A percentile compares a stretch with the other conserved stretches of the same genome.
phyloP scores from a whole-genome alignment of 345 rosid species.

The Laguncularia racemosa region DNA sequence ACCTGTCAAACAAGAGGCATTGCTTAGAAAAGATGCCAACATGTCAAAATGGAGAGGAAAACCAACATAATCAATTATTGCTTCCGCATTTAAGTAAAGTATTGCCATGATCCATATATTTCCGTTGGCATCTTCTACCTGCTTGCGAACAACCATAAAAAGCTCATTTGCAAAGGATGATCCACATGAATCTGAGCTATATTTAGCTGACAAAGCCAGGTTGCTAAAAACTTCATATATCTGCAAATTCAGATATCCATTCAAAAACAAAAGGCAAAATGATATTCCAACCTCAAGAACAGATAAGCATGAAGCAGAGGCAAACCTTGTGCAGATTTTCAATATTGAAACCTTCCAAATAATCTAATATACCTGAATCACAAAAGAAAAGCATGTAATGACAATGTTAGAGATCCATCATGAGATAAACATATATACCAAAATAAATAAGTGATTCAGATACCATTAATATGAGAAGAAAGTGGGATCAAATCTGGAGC shows the following conservation, averaged over 20 bases:
- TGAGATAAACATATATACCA: neutral
- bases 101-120: neutral
- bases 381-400: slow-evolving; percentile 13
- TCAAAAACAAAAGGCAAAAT: slow-evolving; percentile 10
- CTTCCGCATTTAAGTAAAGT: neutral
- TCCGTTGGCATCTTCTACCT: slow-evolving; percentile 31
- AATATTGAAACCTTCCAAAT: slow-evolving; percentile 68
- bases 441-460: neutral
- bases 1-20: slow-evolving; percentile 32
- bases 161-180: slow-evolving; percentile 71
- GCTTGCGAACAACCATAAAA: slow-evolving; percentile 70
- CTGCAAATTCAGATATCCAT: slow-evolving; percentile 21
- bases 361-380: slow-evolving; percentile 69
- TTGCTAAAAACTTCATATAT: slow-evolving; percentile 76
- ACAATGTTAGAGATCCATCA: neutral
- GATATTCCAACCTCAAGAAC: slow-evolving; percentile 8
- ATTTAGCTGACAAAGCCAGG: slow-evolving; percentile 45
- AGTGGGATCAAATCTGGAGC: slow-evolving; percentile 56
- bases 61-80: neutral
- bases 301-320: slow-evolving; percentile 6
- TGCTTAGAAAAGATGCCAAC: neutral
- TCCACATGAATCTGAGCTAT: slow-evolving; percentile 29
- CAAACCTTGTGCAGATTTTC: slow-evolving; percentile 69
- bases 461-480: slow-evolving; percentile 80
- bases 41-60: neutral